Evolutionary conservation across 139 green algal genomes (phyloP).

Genomic region (Tetraselmis chui): DNA sequence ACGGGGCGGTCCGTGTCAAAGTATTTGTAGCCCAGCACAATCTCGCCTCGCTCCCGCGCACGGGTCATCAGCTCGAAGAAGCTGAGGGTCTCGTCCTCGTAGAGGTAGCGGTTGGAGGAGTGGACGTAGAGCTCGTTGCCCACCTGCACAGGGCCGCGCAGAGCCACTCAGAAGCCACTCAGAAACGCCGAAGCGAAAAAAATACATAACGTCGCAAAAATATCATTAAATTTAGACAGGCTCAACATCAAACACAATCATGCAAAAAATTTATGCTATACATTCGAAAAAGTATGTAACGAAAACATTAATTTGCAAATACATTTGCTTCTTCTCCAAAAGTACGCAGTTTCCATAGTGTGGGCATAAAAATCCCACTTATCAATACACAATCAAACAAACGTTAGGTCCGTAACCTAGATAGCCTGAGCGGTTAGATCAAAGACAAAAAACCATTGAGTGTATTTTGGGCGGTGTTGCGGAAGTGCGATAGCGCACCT

Average conservation of each 20-base stretch:
- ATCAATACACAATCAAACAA: neutral
- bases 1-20: conserved; percentile 2
- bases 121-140: conserved; percentile 51
- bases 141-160: neutral
- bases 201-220: too few species aligned
- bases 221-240: too few species aligned
- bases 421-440: neutral
- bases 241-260: too few species aligned
- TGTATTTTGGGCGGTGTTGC: too few species aligned
- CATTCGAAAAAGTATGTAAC: too few species aligned
- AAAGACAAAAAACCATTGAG: neutral
- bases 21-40: conserved; percentile 36
- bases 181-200: too few species aligned
- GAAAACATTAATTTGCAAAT: neutral
- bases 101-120: conserved; percentile 31
- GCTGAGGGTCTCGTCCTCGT: conserved; percentile 15
- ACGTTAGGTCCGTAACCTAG: neutral
- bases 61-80: conserved; percentile 45
- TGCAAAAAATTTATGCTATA: too few species aligned
- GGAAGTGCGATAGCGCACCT: neutral
- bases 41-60: conserved; percentile 22
- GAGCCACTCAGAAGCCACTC: too few species aligned
- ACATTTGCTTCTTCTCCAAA: neutral
- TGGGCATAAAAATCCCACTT: neutral
- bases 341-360: too few species aligned